Conservation (phyloP, 805 yeast genomes). For the Ascoidea asiatica region DNA sequence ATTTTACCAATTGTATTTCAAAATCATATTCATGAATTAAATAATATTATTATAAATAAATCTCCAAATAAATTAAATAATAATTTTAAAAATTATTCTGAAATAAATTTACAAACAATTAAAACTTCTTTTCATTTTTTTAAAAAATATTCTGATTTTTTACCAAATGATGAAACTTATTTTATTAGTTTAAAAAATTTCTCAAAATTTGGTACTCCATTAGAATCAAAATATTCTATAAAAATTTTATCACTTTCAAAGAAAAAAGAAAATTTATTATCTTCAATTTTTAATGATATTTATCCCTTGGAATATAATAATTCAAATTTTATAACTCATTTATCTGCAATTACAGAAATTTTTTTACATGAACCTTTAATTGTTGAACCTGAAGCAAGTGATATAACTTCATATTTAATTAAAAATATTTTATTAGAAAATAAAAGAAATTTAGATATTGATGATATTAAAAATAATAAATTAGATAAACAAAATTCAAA, state of each 20-base stretch:
- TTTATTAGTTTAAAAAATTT: slow-evolving; percentile 29
- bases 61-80: slow-evolving; percentile 11
- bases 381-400: slow-evolving; percentile 39
- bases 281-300: slow-evolving; percentile 24
- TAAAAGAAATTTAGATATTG: slow-evolving; percentile 14
- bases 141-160: slow-evolving; percentile 32
- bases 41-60: slow-evolving; percentile 21
- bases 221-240: slow-evolving; percentile 52
- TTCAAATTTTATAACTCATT: slow-evolving; percentile 34
- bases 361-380: slow-evolving; percentile 33
- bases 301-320: slow-evolving; percentile 35
- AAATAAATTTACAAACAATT: slow-evolving; percentile 26
- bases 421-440: slow-evolving; percentile 50
- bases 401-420: slow-evolving; percentile 44
- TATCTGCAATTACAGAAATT: slow-evolving; percentile 49
- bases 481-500: slow-evolving; percentile 22
- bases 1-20: slow-evolving; percentile 53
- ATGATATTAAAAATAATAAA: slow-evolving; percentile 40
- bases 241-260: slow-evolving; percentile 39
- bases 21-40: slow-evolving; percentile 40
- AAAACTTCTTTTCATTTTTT: slow-evolving; percentile 49
- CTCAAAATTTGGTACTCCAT: slow-evolving; percentile 38
- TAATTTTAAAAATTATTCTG: not conserved
- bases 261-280: slow-evolving; percentile 25
- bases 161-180: slow-evolving; percentile 25